phyloP scores from a whole-genome alignment of 257 asterid genomes.

The Nyctanthes arbortristis region DNA sequence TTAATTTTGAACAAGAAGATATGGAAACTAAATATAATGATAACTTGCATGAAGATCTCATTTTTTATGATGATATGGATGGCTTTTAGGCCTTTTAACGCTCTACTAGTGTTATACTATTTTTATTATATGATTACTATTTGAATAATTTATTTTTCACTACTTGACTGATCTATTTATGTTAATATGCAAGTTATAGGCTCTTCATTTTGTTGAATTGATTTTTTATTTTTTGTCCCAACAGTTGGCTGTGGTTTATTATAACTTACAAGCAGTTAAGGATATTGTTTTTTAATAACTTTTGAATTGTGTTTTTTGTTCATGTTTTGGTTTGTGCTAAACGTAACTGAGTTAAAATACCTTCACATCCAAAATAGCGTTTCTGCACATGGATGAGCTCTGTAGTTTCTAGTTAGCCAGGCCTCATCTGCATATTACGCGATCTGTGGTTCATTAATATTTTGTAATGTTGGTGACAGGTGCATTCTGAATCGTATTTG shows the following conservation, averaged over 20 bases:
- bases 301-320: too few species aligned
- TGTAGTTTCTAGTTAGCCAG: background rate
- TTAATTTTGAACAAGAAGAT: too few species aligned
- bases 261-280: too few species aligned
- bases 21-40: too few species aligned
- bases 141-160: background rate
- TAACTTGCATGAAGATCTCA: too few species aligned
- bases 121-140: background rate
- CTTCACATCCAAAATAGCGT: background rate
- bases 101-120: background rate
- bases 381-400: background rate
- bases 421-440: background rate
- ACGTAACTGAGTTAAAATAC: background rate
- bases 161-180: background rate
- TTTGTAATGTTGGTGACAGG: slow-evolving; percentile 48
- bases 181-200: background rate
- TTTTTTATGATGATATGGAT: too few species aligned
- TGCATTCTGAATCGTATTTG: slow-evolving; percentile 83
- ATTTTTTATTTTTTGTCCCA: background rate
- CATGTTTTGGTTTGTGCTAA: background rate
- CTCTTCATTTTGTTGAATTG: background rate
- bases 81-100: too few species aligned
- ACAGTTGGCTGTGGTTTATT: background rate
- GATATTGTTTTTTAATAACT: background rate
- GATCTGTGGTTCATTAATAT: slow-evolving; percentile 13